Base-by-base conservation (phyloP, 2,329 filamentous ascomycete genomes). In the Curvularia eragrostidis region DNA sequence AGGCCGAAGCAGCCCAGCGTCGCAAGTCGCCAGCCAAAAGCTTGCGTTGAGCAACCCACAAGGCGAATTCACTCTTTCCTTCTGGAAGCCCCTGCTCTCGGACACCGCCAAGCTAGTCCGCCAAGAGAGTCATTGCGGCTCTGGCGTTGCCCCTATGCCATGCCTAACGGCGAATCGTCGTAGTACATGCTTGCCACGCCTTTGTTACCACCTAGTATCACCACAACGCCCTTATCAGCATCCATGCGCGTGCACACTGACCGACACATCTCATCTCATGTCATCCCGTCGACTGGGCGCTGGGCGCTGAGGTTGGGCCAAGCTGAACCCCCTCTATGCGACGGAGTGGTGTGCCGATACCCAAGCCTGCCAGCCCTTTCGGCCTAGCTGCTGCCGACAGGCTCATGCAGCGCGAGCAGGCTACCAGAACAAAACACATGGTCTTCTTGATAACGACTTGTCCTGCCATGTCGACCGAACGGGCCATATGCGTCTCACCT, bases 361-460 rank as follows among this genome's bases (percentile, higher is more conserved):
- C 18, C 19, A 21, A 30, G 36, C 49, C 41, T 28, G 23, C 24
- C 2, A 32, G 41, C 41, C 41, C 34, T 18, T 47, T 46, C 28
- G 36, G 38, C 34, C 21, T n/a, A 42, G 41, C 41, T 12, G 9
- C n/a, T 47, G n/a, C n/a, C 12, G 24, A 30, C 60, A 28, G 34
- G 54, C 52, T 52, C 41, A 55, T 56, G 52, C 58, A 61, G 30
- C 32, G 54, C 38, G 38, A 59, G 48, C 57, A 52, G 41, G 48
- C n/a, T 34, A 52, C 42, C 38, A 52, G 38, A 57, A 58, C 57
- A 62, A 58, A 44, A 55, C 36, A 47, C 42, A 32, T 44, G 44
- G 15, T 39, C 18, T 18, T 30, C n/a, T 18, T 30, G 46, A 57
- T 38, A 47, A 23, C 9, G 12, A 21, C 9, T 24, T 15, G 12